Percentiles rank a stretch among this genome's conserved stretches.
Evolutionary conservation across 306 rosid species (phyloP).

Genomic region (Corylus avellana): DNA sequence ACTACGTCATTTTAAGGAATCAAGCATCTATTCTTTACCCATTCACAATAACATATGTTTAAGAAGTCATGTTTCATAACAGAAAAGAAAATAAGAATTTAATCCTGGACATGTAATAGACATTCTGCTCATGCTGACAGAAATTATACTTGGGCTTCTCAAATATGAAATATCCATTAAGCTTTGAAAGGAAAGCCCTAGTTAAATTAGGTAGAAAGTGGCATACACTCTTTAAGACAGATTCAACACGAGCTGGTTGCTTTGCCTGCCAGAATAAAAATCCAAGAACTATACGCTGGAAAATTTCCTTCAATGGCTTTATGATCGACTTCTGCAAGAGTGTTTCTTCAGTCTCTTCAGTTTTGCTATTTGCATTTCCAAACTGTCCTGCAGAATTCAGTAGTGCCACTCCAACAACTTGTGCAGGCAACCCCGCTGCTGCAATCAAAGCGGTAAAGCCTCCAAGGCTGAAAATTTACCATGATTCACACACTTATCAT

Average conservation of each 20-base stretch:
- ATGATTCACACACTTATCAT: slow-evolving; percentile 20
- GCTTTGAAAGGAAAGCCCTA: slow-evolving; percentile 12
- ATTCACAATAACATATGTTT: neutral
- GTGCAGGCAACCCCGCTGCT: slow-evolving; percentile 70
- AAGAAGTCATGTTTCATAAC: neutral
- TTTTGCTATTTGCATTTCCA: slow-evolving; percentile 51
- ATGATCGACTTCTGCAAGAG: slow-evolving; percentile 52
- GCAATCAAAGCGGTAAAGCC: slow-evolving; percentile 89
- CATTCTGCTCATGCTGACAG: neutral
- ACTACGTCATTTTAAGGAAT: no score
- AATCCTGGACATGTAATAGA: neutral
- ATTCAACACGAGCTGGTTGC: slow-evolving; percentile 77
- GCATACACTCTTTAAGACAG: slow-evolving; percentile 82
- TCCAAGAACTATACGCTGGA: slow-evolving; percentile 83
- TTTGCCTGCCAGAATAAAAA: slow-evolving; percentile 92
- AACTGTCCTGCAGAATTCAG: slow-evolving; percentile 95
- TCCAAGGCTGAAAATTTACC: slow-evolving; percentile 79
- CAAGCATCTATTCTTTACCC: neutral
- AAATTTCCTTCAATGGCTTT: slow-evolving; percentile 78
- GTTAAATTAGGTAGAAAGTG: slow-evolving; percentile 25
- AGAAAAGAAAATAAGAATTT: neutral
- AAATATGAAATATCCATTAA: neutral
- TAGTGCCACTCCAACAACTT: slow-evolving; percentile 71
- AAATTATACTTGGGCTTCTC: slow-evolving; percentile 5
- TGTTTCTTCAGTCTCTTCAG: slow-evolving; percentile 59